phyloP scores from a whole-genome alignment of 2,329 filamentous ascomycete species.

The Microdochium trichocladiopsis region DNA sequence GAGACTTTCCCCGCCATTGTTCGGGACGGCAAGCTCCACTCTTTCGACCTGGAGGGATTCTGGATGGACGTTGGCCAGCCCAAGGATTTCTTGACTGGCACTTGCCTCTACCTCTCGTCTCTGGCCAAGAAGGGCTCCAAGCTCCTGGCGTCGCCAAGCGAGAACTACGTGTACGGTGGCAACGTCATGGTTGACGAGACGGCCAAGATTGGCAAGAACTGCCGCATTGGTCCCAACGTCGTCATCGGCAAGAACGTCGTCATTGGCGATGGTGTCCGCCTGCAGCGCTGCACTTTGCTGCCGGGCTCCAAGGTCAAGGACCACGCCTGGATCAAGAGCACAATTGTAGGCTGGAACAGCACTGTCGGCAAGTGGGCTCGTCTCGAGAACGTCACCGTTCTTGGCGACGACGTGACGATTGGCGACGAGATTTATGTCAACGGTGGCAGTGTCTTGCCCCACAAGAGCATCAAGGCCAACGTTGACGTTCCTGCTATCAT shows the following conservation, averaged over 20 bases:
- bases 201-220: constrained; percentile 97
- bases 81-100: constrained; percentile 95
- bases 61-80: constrained; percentile 99
- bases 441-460: constrained; percentile 86
- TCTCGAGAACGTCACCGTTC: constrained; percentile 94
- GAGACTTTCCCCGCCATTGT: constrained; percentile 96
- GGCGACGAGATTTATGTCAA: constrained; percentile 99
- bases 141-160: constrained; percentile 64
- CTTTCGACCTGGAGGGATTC: constrained; percentile 93
- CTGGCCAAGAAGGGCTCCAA: constrained; percentile 86
- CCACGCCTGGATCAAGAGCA: constrained; percentile 97
- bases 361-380: constrained; percentile 92
- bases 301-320: constrained; percentile 93
- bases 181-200: constrained; percentile 93
- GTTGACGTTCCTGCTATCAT: constrained; percentile 73
- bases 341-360: constrained; percentile 98
- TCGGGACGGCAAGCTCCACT: constrained; percentile 84
- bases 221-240: constrained; percentile 94
- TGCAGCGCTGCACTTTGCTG: constrained; percentile 88
- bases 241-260: constrained; percentile 91
- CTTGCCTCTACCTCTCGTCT: constrained; percentile 91
- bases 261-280: constrained; percentile 85
- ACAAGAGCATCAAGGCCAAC: constrained; percentile 99
- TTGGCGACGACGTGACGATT: constrained; percentile 96
- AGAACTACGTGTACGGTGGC: constrained; percentile 81